Conservation (phyloP, 805 yeast genomes). For the Vanderwaltozyma polyspora region DNA sequence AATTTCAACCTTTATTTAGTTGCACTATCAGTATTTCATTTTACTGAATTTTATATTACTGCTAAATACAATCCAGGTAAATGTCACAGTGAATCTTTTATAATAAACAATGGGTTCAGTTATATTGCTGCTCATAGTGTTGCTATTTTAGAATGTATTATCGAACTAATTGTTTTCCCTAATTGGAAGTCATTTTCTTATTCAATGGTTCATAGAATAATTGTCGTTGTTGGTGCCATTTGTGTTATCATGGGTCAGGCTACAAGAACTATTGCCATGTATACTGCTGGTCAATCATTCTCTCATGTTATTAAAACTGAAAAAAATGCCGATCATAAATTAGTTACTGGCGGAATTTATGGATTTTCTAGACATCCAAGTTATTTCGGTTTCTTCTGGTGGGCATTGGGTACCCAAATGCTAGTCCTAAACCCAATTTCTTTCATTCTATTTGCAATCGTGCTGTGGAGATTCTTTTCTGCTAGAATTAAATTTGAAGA, state of each 20-base stretch:
- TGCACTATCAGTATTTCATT: slow-evolving; percentile 55
- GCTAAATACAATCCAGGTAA: slow-evolving; percentile 58
- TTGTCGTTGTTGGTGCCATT: slow-evolving; percentile 33
- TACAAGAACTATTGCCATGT: slow-evolving; percentile 69
- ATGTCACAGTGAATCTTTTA: slow-evolving; percentile 59
- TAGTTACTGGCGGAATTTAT: slow-evolving; percentile 72
- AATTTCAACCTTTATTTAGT: slow-evolving; percentile 39
- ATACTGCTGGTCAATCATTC: slow-evolving; percentile 76
- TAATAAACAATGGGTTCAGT: slow-evolving; percentile 50
- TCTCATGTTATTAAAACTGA: slow-evolving; percentile 61
- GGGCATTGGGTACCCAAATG: slow-evolving; percentile 84
- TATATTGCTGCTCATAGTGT: slow-evolving; percentile 47
- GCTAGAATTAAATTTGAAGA: slow-evolving; percentile 68
- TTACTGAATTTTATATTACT: slow-evolving; percentile 72
- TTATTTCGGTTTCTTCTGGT: slow-evolving; percentile 82
- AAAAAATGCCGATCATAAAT: slow-evolving; percentile 43
- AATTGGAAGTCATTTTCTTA: slow-evolving; percentile 16
- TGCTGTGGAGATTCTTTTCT: slow-evolving; percentile 59
- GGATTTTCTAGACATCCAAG: slow-evolving; percentile 69
- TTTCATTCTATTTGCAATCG: slow-evolving; percentile 38
- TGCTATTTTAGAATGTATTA: slow-evolving; percentile 40
- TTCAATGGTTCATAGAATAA: neutral
- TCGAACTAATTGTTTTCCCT: slow-evolving; percentile 36
- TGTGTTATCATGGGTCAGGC: slow-evolving; percentile 51
- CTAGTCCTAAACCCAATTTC: slow-evolving; percentile 57